phyloP scores from a whole-genome alignment of 305 asterid genomes.

The Fraxinus albicans region DNA sequence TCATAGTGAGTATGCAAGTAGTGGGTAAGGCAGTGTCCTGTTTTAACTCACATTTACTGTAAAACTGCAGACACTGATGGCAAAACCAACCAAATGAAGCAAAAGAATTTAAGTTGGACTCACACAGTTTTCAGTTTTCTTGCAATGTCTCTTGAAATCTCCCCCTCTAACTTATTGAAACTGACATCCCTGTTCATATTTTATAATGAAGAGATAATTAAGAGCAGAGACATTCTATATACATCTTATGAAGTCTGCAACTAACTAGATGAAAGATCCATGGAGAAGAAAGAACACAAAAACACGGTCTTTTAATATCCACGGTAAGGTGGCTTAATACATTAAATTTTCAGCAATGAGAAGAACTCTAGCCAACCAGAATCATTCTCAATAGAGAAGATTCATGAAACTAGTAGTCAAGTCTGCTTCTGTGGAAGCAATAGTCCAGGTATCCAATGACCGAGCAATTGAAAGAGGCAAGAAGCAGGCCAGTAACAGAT shows the following conservation, averaged over 20 bases:
- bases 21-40: background rate
- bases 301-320: background rate
- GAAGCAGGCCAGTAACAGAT: background rate
- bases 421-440: background rate
- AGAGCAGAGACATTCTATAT: background rate
- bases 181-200: constrained; percentile 72
- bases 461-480: background rate
- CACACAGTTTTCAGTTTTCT: constrained; percentile 73
- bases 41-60: background rate
- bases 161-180: constrained; percentile 75
- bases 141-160: constrained; percentile 53
- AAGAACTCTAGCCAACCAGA: background rate
- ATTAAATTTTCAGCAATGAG: background rate
- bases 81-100: constrained; percentile 3
- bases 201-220: constrained; percentile 8
- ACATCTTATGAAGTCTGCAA: background rate
- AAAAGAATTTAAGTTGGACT: constrained; percentile 32
- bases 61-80: background rate
- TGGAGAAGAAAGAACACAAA: background rate
- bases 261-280: background rate
- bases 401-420: background rate
- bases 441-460: background rate
- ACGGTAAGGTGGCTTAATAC: background rate
- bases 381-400: background rate
- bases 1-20: background rate